Evolutionary conservation across 2,329 filamentous ascomycete genomes (phyloP), one percentile per base, ranked within the genome.

Genomic region (Diaporthe helianthi): DNA sequence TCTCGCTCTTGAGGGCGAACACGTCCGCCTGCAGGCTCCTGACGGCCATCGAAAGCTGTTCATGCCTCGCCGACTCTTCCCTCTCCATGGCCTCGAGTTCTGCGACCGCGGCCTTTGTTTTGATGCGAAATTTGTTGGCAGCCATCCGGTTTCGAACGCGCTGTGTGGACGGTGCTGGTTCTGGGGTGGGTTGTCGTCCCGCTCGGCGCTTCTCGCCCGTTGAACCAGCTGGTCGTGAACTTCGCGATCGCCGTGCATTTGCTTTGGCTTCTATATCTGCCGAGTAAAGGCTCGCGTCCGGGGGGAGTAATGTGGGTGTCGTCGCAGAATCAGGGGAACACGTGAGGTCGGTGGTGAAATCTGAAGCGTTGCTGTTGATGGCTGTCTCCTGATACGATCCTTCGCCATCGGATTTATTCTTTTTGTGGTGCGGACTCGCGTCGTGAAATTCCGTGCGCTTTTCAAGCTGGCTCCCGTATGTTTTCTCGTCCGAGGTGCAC

Each of bases 71-170:
- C 8, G 71, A 70, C 19, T 72, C 65, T 0, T 65, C 65, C 2
- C 68, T 66, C 61, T 75, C 75, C 9, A 73, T 70, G 26, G 74
- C 74, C 58, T 76, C 73, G 10, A 79, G 72, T 46, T 74, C 70
- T 2, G 71, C 72, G 2, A 72, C 67, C 10, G 74, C 74, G 0
- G 74, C 74, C 51, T 76, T 76, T 13, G 74, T 75, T 65, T 78
- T 78, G 26, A 74, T 75, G 5, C 78, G 74, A 72, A 75, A 79
- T 49, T 74, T 75, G 26, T 71, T 74, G 0, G 77, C 78, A 0
- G 77, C 77, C 2, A 71, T 60, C 1, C 77, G 76, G 71, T 78
- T 78, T 22, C 75, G 73, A 41, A 68, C 70, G 15, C 70, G 73
- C 55, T 73, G 72, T 2, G 44, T 4, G 29, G 19, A 13, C 15